A percentile compares a stretch with the other conserved stretches of the same genome.
phyloP scores from a whole-genome alignment of 1,139 yeast genomes.

The Magnusiomyces fungicola region DNA sequence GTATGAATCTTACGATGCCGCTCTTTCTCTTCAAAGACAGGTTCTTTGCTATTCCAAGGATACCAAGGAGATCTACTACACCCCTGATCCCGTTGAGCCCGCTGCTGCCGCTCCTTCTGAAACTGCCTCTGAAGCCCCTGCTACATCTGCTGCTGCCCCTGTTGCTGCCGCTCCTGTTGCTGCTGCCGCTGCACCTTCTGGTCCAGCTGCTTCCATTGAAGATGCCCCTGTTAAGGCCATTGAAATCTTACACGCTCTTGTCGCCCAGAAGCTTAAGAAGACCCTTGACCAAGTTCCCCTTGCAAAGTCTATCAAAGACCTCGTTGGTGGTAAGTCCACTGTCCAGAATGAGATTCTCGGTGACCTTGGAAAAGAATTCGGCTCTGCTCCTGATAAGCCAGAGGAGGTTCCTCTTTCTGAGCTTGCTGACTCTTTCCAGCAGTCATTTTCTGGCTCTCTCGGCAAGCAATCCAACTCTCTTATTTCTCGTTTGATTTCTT shows the following conservation, averaged over 20 bases:
- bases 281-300: conserved; percentile 77
- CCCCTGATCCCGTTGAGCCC: conserved; percentile 70
- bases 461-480: conserved; percentile 91
- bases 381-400: conserved; percentile 96
- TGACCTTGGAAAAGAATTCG: conserved; percentile 96
- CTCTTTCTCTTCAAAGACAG: conserved; percentile 92
- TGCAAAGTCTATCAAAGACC: conserved; percentile 89
- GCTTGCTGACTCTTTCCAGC: conserved; percentile 92
- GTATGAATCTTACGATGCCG: conserved; percentile 96
- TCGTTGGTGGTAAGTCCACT: conserved; percentile 97
- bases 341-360: conserved; percentile 97
- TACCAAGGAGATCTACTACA: conserved; percentile 91
- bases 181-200: conserved; percentile 56
- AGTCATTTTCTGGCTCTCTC: conserved; percentile 73
- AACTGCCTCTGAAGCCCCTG: conserved; percentile 33
- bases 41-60: conserved; percentile 93
- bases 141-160: conserved; percentile 36
- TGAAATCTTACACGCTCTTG: conserved; percentile 76
- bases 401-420: conserved; percentile 96
- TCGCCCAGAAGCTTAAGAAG: conserved; percentile 93
- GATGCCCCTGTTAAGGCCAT: conserved; percentile 87
- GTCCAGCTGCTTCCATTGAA: conserved; percentile 73
- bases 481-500: conserved; percentile 83
- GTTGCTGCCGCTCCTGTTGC: conserved; percentile 47
- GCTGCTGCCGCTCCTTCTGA: conserved; percentile 34